Conservation (phyloP, 2,329 filamentous ascomycete species). For the Trichophyton benhamiae region DNA sequence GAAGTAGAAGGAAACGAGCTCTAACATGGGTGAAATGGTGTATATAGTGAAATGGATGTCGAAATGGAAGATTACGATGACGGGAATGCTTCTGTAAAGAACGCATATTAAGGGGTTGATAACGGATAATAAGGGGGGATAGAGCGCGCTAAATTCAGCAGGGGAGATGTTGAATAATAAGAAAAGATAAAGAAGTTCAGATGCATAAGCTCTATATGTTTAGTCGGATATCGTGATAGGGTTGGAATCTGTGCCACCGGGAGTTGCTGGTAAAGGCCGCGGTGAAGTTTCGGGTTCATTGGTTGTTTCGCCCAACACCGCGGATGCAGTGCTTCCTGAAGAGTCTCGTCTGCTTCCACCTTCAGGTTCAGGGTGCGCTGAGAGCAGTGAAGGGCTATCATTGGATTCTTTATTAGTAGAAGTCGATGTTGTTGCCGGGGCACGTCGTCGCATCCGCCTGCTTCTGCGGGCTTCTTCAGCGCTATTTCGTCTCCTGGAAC, state of each 20-base stretch:
- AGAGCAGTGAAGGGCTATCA: not conserved
- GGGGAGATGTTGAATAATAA: not conserved
- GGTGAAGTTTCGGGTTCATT: not conserved
- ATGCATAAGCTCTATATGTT: not conserved
- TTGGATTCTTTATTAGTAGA: constrained; percentile 25
- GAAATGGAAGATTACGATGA: not conserved
- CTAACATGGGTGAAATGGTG: not conserved
- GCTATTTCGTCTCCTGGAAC: constrained; percentile 56
- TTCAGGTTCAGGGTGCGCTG: constrained; percentile 5
- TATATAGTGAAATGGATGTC: not conserved
- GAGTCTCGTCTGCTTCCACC: not conserved
- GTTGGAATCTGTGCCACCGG: not conserved
- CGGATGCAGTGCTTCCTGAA: not conserved
- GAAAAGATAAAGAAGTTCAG: not conserved
- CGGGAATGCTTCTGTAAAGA: not conserved
- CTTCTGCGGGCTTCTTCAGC: constrained; percentile 66
- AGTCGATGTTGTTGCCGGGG: constrained; percentile 25
- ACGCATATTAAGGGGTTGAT: not conserved
- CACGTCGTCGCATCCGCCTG: constrained; percentile 55
- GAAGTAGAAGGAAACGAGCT: not conserved
- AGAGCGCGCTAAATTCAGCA: not conserved
- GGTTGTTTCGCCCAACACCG: not conserved
- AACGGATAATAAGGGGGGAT: not conserved
- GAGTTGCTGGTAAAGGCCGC: not conserved
- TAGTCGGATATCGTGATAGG: constrained; percentile 5